Evolutionary conservation across 441 rosid species (phyloP), one percentile per base, ranked within the genome.

Genomic region (Croton laevigatus): DNA sequence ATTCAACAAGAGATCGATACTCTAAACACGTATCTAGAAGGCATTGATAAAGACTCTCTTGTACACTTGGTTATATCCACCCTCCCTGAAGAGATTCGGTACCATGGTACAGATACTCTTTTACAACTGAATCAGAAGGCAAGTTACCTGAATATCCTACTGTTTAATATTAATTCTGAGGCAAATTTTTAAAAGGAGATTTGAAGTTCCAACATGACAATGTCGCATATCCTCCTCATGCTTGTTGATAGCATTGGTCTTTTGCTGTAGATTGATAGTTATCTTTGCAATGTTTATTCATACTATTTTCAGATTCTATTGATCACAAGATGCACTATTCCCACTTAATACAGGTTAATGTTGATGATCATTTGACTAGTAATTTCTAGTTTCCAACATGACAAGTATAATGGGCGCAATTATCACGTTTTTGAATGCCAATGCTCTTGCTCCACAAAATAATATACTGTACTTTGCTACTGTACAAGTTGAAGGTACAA

Each of bases 41-140:
- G 91, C 60, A 74, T 78, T 71, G 87, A 91, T 40, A 85, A 91
- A 72, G 94, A 90, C 73, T 88, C 93, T 8, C 81, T 87, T 61
- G 75, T 93, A 71, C 91, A 83, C 78, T 79, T 93, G 86, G 97
- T 96, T 57, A 72, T 96, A 60, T 86, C 93, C 54, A 88, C 97
- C 73, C 91, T 96, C 75, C 98, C 98, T 1, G 94, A 93, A 79
- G 99, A 93, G 82, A 85, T 91, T 70, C 79, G 87, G 63, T 78
- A 69, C 69, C 80, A 57, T 72, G 99, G 99, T 53, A 86, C 97
- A 23, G 91, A 91, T 75, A 90, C 94, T 34, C 27, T 80, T 20
- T 79, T 89, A 82, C 91, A 89, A 78, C 78, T 96, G 75, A 96
- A 87, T 72, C 89, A 91, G 77, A 92, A 86, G 97, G 98, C 78